These are phyloP conservation scores for Neophaeococcomyces mojaviensis DNA, from an alignment of 2,329 filamentous ascomycete genomes.

Conservation along the genomic window DNA sequence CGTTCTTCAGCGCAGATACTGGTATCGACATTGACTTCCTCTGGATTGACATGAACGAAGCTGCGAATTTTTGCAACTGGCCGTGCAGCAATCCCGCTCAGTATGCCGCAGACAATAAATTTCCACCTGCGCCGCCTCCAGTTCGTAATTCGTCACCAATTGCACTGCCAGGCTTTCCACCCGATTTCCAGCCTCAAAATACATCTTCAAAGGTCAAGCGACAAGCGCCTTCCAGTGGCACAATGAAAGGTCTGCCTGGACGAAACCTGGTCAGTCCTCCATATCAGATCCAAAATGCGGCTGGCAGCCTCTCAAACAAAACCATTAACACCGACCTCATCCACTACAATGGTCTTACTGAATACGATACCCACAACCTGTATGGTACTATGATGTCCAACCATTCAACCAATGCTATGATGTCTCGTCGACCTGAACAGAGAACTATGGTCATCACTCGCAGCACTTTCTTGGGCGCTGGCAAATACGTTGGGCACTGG, in stretches of 20 bases:
- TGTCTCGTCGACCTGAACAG: conserved; percentile 52
- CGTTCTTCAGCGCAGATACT: conserved; percentile 55
- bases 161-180: conserved; percentile 59
- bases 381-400: conserved; percentile 71
- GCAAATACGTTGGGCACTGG: conserved; percentile 53
- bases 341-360: conserved; percentile 58
- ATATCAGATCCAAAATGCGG: conserved; percentile 59
- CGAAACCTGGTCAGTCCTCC: conserved; percentile 58
- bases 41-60: conserved; percentile 67
- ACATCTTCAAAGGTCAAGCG: conserved; percentile 7
- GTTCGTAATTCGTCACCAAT: conserved; percentile 54
- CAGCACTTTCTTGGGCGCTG: conserved; percentile 67
- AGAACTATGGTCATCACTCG: conserved; percentile 68
- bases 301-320: conserved; percentile 45
- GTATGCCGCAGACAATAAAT: conserved; percentile 39
- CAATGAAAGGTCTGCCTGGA: conserved; percentile 53
- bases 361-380: conserved; percentile 72
- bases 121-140: conserved; percentile 54
- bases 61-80: conserved; percentile 46
- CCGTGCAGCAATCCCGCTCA: conserved; percentile 48
- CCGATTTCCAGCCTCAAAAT: conserved; percentile 55
- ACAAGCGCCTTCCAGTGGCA: conserved; percentile 21
- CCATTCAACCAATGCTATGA: conserved; percentile 59
- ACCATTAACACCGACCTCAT: conserved; percentile 61
- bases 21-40: conserved; percentile 71